Evolutionary conservation across 148 eudicot genomes (phyloP).

Genomic region (Arbutus unedo): DNA sequence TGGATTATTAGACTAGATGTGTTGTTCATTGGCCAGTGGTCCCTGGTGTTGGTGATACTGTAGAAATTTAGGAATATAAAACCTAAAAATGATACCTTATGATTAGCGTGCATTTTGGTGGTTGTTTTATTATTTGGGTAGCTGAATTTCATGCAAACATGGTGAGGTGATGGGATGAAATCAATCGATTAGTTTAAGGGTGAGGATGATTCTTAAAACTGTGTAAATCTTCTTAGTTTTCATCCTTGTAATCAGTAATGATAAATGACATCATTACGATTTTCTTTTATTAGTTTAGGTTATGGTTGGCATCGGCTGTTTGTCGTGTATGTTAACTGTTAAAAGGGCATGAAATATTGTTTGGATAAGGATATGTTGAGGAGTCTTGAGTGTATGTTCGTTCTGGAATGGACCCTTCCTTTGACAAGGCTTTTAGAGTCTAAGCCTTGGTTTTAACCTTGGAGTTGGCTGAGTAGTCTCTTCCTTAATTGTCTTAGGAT

Average conservation of each 20-base stretch:
- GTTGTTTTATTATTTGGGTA: neutral
- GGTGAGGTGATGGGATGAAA: neutral
- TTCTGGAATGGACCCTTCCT: neutral
- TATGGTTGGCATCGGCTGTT: neutral
- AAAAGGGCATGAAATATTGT: neutral
- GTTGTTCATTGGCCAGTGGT: neutral
- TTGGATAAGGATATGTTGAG: neutral
- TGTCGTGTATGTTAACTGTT: neutral
- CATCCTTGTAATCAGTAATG: neutral
- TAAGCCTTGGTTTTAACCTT: neutral
- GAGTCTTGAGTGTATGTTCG: neutral
- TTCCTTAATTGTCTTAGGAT: neutral
- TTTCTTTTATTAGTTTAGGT: neutral
- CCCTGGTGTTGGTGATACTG: neutral
- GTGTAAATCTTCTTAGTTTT: neutral
- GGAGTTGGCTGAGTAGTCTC: neutral
- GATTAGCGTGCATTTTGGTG: neutral
- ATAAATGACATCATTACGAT: neutral
- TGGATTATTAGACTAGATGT: neutral
- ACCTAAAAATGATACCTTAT: neutral
- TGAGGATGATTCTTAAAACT: neutral
- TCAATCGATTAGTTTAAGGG: neutral
- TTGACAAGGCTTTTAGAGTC: neutral
- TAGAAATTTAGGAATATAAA: neutral
- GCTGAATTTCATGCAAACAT: neutral